Base-by-base conservation (phyloP, 2,329 filamentous ascomycete genomes). In the Fusarium concolor region DNA sequence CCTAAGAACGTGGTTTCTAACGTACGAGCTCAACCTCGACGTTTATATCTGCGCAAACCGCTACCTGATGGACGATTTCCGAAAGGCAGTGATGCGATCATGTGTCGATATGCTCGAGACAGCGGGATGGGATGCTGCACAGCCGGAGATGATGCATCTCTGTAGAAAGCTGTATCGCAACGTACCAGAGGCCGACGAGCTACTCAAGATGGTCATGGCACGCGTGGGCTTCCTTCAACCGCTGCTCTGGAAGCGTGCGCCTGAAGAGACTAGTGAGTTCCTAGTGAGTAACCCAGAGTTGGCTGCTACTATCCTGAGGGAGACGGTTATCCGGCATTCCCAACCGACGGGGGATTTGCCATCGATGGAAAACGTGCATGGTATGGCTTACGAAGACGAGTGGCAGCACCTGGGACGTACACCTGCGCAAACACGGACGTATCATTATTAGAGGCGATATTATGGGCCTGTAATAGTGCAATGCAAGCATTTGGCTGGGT, bases 31-130 rank as follows among this genome's bases (percentile, higher is more conserved):
- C 35, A 81, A 80, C 68, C 68, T 85, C 14, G 81, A 84, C 53
- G 82, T 84, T 14, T 85, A 85, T 73, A 81, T 85, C 51, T 81
- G 82, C 53, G 83, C 83, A 10, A 78, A 84, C 65, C 80, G 81
- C 51, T 85, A 80, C 70, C 76, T 84, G 52, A 80, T 85, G 71
- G 78, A 81, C 26, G 79, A 79, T 47, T 82, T 85, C 73, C 82
- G 83, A 68, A 62, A 58, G 6, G 79, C 77, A 43, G 78, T 85
- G 37, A 76, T 81, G 49, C 77, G 79, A 6, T 78, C 74, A 29
- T 78, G 79, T 56, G 77, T 85, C 63, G 82, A 85, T 71, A 82
- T 83, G 78, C 77, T 84, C 15, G 80, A 83, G 69, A 77, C 77
- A 9, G 79, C 82, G 2, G 79, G 81, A 3, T 70, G 78, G 8